Base-by-base conservation (phyloP, 176 grass and related monocot genomes). In the Zoysia pacifica region DNA sequence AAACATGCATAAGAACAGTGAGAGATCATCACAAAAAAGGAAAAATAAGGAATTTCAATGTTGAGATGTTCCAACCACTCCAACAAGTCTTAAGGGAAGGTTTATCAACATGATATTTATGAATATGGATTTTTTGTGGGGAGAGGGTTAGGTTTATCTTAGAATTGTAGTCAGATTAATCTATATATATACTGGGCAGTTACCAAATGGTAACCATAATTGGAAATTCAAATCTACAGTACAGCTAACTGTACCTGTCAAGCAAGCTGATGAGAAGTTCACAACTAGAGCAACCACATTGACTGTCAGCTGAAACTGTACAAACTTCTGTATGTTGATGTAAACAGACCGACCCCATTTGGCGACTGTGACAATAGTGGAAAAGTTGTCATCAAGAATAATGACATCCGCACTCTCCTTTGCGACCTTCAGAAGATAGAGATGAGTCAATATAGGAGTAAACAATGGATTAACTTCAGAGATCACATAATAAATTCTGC, bases 371-470 rank as follows among this genome's bases (percentile, higher is more conserved):
- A 87, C 88, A 76, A 98, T 98, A 40, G 96, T 98, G 5, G 96
- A 93, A 56, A 98, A 98, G 69, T 98, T 98, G 83, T 98, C 96
- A 28, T 98, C 96, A 47, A 98, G 85, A 78, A 98, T 94, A 50
- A 98, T 95, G 52, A 98, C 90, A 93, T 98, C 96, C 9, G 96
- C 92, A 81, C 96, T 98, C 83, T 98, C 96, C 77, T 98, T 98
- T 11, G 96, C 96, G 62, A 98, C 96, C 96, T 98, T 84, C 82
- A 89, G 60, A 64, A 81, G 2, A 5, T 62, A 70, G 37, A 39
- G 8, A 78, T 10, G n/a, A 76, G 0, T 50, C 7, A 49, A 49
- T 49, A n/a, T 46, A 62, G 51, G 46, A 73, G 10, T 58, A 64
- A 36, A 4, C 70, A 13, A 71, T 46, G 7, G 16, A 37, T 46